Conservation (phyloP, 2,329 filamentous ascomycete species). For the Sarocladium strictum region DNA sequence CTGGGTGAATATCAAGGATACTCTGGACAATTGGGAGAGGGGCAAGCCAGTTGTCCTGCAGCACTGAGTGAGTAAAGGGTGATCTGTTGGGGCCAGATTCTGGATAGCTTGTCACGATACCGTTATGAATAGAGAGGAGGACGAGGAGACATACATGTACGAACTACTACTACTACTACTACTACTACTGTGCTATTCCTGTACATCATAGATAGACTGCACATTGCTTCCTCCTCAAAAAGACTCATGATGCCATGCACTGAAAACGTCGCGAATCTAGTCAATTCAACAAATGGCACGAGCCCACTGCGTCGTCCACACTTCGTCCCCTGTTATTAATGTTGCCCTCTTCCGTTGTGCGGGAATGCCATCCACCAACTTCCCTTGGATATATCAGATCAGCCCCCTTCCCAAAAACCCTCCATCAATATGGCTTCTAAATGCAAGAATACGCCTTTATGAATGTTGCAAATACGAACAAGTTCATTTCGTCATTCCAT, state of each 20-base stretch:
- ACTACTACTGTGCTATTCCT: not conserved
- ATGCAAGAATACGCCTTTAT: too few relatives aligned
- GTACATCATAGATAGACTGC: too few relatives aligned
- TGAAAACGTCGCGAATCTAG: not conserved
- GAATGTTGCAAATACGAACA: too few relatives aligned
- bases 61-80: too few relatives aligned
- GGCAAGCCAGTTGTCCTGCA: constrained; percentile 56
- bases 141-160: not conserved
- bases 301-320: constrained; percentile 4
- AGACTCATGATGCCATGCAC: not conserved
- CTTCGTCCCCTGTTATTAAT: not conserved
- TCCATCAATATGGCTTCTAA: too few relatives aligned
- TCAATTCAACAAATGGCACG: not conserved
- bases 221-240: not conserved
- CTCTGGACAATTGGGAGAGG: constrained; percentile 75
- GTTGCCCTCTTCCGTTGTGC: not conserved
- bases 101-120: not conserved
- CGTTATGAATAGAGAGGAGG: not conserved
- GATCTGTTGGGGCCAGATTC: not conserved
- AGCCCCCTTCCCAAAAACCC: too few relatives aligned
- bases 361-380: not conserved
- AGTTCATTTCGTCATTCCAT: too few relatives aligned
- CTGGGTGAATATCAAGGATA: constrained; percentile 83
- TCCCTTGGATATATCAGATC: too few relatives aligned
- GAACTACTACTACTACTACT: too few relatives aligned